These are phyloP conservation scores for Leptodontidium sp. DNA, from an alignment of 2,329 filamentous ascomycete genomes.

Conservation along the genomic window DNA sequence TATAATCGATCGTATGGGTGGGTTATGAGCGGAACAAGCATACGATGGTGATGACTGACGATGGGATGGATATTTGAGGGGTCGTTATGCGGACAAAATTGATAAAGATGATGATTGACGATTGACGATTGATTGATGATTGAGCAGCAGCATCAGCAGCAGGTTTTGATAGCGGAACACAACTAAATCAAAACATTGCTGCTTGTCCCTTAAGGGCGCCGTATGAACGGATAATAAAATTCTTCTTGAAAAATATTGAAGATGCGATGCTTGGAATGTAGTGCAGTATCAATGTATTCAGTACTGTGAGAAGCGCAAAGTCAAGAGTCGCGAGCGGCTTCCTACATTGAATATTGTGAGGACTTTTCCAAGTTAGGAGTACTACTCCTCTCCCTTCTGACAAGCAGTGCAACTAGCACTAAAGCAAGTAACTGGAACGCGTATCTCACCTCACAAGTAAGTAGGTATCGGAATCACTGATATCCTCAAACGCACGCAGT, in stretches of 20 bases:
- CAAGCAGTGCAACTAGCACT: too few relatives aligned
- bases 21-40: conserved; percentile 6
- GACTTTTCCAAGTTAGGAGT: too few relatives aligned
- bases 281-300: not conserved
- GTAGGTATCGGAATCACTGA: not conserved
- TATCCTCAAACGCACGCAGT: not conserved
- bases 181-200: conserved; percentile 7
- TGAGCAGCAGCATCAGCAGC: conserved; percentile 12
- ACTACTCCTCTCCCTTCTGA: too few relatives aligned
- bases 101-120: conserved; percentile 2
- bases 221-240: not conserved
- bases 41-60: conserved; percentile 5
- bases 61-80: not conserved
- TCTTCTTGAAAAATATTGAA: not conserved
- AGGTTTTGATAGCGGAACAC: not conserved
- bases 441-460: not conserved
- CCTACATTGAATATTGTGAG: not conserved
- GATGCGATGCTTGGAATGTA: not conserved
- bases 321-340: not conserved
- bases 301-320: not conserved
- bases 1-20: conserved; percentile 12
- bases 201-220: conserved; percentile 16
- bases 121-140: conserved; percentile 16
- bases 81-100: not conserved
- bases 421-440: too few relatives aligned